Evolutionary conservation across 805 yeast species (phyloP).

Genomic region (Candida gorgasii): DNA sequence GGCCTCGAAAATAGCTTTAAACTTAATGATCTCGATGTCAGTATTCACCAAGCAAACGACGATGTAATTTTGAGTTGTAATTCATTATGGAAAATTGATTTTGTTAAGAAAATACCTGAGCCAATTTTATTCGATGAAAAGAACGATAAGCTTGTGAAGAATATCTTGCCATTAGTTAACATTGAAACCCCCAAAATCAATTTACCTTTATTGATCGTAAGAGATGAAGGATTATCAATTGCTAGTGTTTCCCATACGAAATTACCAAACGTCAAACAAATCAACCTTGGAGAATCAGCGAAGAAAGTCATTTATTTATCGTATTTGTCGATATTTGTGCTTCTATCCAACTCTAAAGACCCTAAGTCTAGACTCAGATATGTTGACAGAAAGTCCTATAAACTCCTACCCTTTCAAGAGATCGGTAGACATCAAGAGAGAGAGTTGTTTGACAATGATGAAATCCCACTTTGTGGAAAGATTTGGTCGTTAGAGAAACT

Average conservation of each 20-base stretch:
- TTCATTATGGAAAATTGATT: slow-evolving; percentile 34
- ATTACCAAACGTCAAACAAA: slow-evolving; percentile 28
- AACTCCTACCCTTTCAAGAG: slow-evolving; percentile 25
- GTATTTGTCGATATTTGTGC: slow-evolving; percentile 27
- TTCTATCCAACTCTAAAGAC: slow-evolving; percentile 32
- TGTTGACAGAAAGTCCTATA: slow-evolving; percentile 32
- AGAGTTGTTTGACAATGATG: slow-evolving; percentile 19
- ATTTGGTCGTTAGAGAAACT: slow-evolving; percentile 37
- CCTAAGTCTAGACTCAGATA: slow-evolving; percentile 28
- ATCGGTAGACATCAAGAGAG: slow-evolving; percentile 13
- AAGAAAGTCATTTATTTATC: slow-evolving; percentile 32
- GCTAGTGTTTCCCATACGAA: slow-evolving; percentile 26
- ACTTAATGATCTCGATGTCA: slow-evolving; percentile 29
- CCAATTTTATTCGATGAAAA: slow-evolving; percentile 38
- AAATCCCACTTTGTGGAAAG: slow-evolving; percentile 31
- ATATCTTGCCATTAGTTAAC: slow-evolving; percentile 8
- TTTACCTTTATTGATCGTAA: slow-evolving; percentile 14
- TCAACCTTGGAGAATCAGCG: slow-evolving; percentile 33
- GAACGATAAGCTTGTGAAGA: slow-evolving; percentile 26
- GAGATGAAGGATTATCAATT: slow-evolving; percentile 40
- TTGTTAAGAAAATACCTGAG: slow-evolving; percentile 28
- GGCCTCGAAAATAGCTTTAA: slow-evolving; percentile 19
- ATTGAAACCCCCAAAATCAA: neutral
- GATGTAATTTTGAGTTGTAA: slow-evolving; percentile 24
- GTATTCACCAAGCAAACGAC: slow-evolving; percentile 20